A percentile compares a stretch with the other conserved stretches of the same genome.
Evolutionary conservation across 179 eudicot genomes (phyloP).

Genomic region (Amaranthus tricolor): DNA sequence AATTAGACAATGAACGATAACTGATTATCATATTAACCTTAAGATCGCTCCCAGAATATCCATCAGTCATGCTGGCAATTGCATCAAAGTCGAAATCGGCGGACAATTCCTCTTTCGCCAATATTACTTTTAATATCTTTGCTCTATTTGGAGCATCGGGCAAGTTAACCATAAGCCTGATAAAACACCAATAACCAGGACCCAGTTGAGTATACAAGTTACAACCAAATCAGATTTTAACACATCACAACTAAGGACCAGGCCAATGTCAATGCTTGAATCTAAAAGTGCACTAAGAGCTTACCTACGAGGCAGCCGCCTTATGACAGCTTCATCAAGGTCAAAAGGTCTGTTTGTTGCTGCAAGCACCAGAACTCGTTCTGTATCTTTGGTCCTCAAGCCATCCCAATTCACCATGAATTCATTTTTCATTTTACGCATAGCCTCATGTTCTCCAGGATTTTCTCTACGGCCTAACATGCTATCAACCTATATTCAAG

Average conservation of each 20-base stretch:
- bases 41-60: slow-evolving; percentile 93
- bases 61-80: slow-evolving; percentile 86
- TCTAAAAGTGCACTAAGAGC: neutral
- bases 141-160: slow-evolving; percentile 85
- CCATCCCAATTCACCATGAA: slow-evolving; percentile 99
- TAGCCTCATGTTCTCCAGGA: slow-evolving; percentile 97
- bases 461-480: slow-evolving; percentile 96
- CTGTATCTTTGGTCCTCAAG: slow-evolving; percentile 86
- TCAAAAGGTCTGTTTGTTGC: slow-evolving; percentile 97
- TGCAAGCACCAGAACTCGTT: slow-evolving; percentile 89
- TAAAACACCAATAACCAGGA: neutral
- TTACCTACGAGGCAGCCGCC: slow-evolving; percentile 93
- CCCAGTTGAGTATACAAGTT: neutral
- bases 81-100: slow-evolving; percentile 65
- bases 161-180: slow-evolving; percentile 91
- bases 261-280: neutral
- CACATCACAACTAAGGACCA: neutral
- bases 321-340: slow-evolving; percentile 93
- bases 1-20: neutral
- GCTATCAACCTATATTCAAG: slow-evolving; percentile 68
- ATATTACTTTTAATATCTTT: slow-evolving; percentile 72
- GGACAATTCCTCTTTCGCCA: slow-evolving; percentile 81
- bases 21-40: slow-evolving; percentile 48
- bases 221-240: neutral
- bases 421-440: slow-evolving; percentile 98